Evolutionary conservation across 1,139 yeast genomes (phyloP).

Genomic region (Suhomyces wounanorum): DNA sequence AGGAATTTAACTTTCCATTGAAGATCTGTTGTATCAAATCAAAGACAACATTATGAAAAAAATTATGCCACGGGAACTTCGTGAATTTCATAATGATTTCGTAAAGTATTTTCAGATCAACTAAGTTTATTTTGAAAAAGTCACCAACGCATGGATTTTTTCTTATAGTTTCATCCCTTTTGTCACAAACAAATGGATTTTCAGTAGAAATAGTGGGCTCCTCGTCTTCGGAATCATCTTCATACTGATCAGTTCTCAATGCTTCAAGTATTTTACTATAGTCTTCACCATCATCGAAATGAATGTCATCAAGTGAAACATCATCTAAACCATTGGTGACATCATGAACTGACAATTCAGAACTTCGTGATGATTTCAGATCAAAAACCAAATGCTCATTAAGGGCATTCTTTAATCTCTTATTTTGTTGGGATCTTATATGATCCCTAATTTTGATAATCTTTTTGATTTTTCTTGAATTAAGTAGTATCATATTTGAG

Average conservation of each 20-base stretch:
- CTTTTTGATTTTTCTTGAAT: slow-evolving; percentile 40
- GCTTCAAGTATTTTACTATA: slow-evolving; percentile 18
- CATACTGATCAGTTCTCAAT: slow-evolving; percentile 30
- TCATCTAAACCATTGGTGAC: slow-evolving; percentile 43
- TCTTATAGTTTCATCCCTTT: slow-evolving; percentile 36
- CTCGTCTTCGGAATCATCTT: slow-evolving; percentile 47
- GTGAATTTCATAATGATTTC: slow-evolving; percentile 42
- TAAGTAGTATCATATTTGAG: slow-evolving; percentile 50
- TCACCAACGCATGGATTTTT: slow-evolving; percentile 47
- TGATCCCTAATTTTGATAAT: slow-evolving; percentile 40
- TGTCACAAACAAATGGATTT: slow-evolving; percentile 48
- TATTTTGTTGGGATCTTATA: slow-evolving; percentile 34
- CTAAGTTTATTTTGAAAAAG: slow-evolving; percentile 42
- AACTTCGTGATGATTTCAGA: slow-evolving; percentile 9
- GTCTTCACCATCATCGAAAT: slow-evolving; percentile 19
- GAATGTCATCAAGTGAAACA: slow-evolving; percentile 39
- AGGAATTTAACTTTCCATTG: slow-evolving; percentile 51
- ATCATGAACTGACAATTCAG: slow-evolving; percentile 21
- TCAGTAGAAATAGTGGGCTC: slow-evolving; percentile 50
- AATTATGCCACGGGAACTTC: slow-evolving; percentile 49
- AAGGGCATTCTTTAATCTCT: slow-evolving; percentile 37
- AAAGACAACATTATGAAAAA: slow-evolving; percentile 53
- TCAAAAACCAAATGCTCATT: slow-evolving; percentile 26
- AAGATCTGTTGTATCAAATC: slow-evolving; percentile 51
- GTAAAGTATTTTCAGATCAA: slow-evolving; percentile 42